Base-by-base conservation (phyloP, 148 eudicot genomes). In the Cornus suecica region DNA sequence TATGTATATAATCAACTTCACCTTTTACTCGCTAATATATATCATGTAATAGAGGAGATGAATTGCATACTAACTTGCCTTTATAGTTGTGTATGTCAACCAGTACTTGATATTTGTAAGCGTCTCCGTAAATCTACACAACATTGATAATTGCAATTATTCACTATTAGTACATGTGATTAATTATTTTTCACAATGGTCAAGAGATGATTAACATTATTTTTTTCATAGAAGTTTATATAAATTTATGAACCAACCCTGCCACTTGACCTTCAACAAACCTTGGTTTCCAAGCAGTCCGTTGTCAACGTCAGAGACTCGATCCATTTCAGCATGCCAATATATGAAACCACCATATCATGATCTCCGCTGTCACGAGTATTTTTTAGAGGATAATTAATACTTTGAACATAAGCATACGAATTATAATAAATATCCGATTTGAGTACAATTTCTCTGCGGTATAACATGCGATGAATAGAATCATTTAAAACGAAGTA, bases 331-430 rank as follows among this genome's bases (percentile, higher is more conserved):
- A 5, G 22, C 0, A 83, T 83, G 5, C 78, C 67, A 28, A 32
- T 8, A 32, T 77, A 56, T 28, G 86, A 76, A 68, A 77, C 8
- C 15, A 37, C 60, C 72, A 80, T 48, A 69, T 83, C 86, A 23
- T 83, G 86, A 67, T 83, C 86, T 0, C 86, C 86, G n/a, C 86
- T 83, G 74, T 51, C 23, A 30, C 4, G 13, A n/a, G 16, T n/a
- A n/a, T 8, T 10, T 13, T 29, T 2, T 48, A 48, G 15, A 48
- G 54, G 16, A 5, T 32, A 2, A 32, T 32, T 32, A 32, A 5
- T 2, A 32, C 34, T 32, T 2, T 32, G 3, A 2, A 34, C 6
- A 34, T 34, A 34, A 1, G 41, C 41, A 34, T 34, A 34, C 8
- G 0, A 34, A 34, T n/a, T n/a, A n/a, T n/a, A n/a, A n/a, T n/a